A percentile compares a stretch with the other conserved stretches of the same genome.
phyloP scores from a whole-genome alignment of 306 rosid species.

The Gastrolobium bilobum region DNA sequence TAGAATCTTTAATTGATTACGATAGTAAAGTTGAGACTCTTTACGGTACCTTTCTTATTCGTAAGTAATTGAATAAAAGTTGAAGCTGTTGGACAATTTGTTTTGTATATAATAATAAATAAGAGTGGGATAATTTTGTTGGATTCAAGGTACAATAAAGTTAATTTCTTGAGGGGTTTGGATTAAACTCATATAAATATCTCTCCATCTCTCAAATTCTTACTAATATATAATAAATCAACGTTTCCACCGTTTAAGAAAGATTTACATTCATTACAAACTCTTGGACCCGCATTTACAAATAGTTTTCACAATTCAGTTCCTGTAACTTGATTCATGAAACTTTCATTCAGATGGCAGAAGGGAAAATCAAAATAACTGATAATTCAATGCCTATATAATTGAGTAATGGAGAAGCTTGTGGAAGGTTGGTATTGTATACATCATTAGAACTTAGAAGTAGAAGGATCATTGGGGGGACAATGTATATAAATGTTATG shows the following conservation, averaged over 20 bases:
- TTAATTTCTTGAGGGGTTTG: background rate
- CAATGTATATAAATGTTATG: conserved; percentile 44
- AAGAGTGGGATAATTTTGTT: no score
- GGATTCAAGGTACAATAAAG: no score
- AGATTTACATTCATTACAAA: background rate
- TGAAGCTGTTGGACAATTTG: no score
- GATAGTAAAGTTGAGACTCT: no score
- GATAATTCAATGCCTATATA: background rate
- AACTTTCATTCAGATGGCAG: background rate
- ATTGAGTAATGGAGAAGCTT: background rate
- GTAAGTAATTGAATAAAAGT: no score
- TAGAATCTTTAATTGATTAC: no score
- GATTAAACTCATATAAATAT: background rate
- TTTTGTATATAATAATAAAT: no score
- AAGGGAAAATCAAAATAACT: background rate
- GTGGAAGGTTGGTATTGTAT: conserved; percentile 13
- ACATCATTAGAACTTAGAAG: conserved; percentile 24
- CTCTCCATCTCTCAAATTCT: background rate
- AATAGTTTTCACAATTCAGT: background rate
- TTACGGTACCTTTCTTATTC: no score
- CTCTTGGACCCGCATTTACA: background rate
- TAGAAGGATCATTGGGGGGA: background rate
- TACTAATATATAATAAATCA: background rate
- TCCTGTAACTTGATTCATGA: background rate
- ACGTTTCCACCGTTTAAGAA: background rate